Conservation (phyloP, 257 asterid species). For the Lycium ferocissimum region DNA sequence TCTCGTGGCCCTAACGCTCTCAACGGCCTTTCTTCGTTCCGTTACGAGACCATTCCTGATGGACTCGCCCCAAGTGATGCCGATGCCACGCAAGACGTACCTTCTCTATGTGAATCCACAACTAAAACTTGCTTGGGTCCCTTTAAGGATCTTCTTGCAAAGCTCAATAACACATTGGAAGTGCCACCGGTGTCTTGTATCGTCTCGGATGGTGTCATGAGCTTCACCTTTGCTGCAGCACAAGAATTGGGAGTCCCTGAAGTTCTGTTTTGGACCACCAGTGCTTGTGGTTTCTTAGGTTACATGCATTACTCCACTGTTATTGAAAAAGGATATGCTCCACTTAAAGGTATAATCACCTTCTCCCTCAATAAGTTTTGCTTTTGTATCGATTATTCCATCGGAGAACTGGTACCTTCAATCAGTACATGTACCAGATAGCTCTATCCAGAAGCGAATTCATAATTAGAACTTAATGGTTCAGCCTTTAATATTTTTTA, state of each 20-base stretch:
- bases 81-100: conserved; percentile 4
- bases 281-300: conserved; percentile 34
- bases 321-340: conserved; percentile 24
- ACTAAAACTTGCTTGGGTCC: neutral
- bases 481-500: too few species aligned
- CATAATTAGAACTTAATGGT: neutral
- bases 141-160: neutral
- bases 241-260: conserved; percentile 27
- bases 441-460: neutral
- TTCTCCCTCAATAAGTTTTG: neutral
- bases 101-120: conserved; percentile 1
- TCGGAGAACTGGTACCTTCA: too few species aligned
- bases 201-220: conserved; percentile 26
- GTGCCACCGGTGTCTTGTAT: conserved; percentile 16
- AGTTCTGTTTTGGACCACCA: conserved; percentile 24
- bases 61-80: neutral
- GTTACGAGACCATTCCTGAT: conserved; percentile 24
- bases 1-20: neutral
- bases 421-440: neutral
- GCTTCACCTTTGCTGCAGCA: conserved; percentile 24
- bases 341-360: conserved; percentile 17
- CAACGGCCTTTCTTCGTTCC: neutral
- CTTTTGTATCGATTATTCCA: too few species aligned
- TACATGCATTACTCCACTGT: conserved; percentile 15
- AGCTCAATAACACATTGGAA: neutral